These are phyloP conservation scores for Escovopsis weberi DNA, from an alignment of 2,329 filamentous ascomycete genomes.

Conservation along the genomic window DNA sequence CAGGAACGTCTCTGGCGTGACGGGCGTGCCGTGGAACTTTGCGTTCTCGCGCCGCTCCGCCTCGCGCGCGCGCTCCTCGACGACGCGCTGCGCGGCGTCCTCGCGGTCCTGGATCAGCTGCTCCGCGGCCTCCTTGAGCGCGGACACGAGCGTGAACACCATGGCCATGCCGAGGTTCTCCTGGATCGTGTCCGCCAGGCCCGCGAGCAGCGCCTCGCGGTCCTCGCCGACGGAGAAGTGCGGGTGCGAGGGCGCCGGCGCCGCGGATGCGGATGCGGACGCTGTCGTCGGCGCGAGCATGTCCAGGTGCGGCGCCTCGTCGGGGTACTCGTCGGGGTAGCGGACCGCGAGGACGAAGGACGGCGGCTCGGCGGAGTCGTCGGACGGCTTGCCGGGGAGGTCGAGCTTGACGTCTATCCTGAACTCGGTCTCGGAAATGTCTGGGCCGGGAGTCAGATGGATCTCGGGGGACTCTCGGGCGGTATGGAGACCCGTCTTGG, in stretches of 20 bases:
- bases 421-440: conserved; percentile 81
- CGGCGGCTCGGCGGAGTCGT: conserved; percentile 50
- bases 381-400: conserved; percentile 34
- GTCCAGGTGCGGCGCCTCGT: conserved; percentile 71
- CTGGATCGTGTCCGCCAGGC: conserved; percentile 60
- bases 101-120: conserved; percentile 62
- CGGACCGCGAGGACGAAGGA: conserved; percentile 69
- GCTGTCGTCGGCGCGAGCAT: conserved; percentile 59
- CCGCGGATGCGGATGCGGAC: conserved; percentile 37
- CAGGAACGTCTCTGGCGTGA: conserved; percentile 75
- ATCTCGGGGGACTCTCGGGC: no score
- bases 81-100: conserved; percentile 42
- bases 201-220: conserved; percentile 56
- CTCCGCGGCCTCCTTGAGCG: conserved; percentile 85
- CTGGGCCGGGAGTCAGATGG: conserved; percentile 27
- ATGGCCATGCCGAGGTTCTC: conserved; percentile 97
- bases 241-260: conserved; percentile 52
- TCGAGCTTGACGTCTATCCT: conserved; percentile 79
- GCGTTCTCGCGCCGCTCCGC: conserved; percentile 85
- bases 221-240: conserved; percentile 72
- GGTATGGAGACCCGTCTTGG: no score
- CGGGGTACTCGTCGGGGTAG: conserved; percentile 84
- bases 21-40: conserved; percentile 84
- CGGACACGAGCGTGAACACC: conserved; percentile 81
- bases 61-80: conserved; percentile 39